Evolutionary conservation across 371 early-diverging fungal genomes (phyloP), one percentile per base, ranked within the genome.

Genomic region (Saksenaea vasiformis): DNA sequence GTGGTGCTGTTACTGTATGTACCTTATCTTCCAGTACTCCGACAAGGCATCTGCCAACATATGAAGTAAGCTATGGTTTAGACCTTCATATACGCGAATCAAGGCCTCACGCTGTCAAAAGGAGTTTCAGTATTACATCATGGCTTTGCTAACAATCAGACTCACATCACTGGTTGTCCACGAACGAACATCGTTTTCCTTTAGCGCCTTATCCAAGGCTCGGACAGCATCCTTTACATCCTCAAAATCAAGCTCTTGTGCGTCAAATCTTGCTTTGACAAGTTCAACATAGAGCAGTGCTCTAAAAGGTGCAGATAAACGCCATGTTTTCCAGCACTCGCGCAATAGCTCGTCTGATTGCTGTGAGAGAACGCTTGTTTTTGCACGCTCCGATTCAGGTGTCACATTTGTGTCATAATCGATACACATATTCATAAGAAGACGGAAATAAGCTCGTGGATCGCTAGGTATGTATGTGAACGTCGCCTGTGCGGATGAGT

Each of bases 241-340:
- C 3, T 77, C 77, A 47, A 76, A 72, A 36, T 68, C 74, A 1
- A 72, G 35, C 37, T 65, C 63, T 4, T 65, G 56, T 58, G 71
- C 36, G 63, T 76, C 65, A 63, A 54, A 73, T 69, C 64, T 67
- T 66, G 68, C 61, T 65, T 86, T 84, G 26, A 88, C 70, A 8
- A 83, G 62, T 14, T 83, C 87, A 58, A 89, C 76, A 19, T 83
- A 75, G 28, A 87, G 76, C 4, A 82, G 79, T 26, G 83, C 83
- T 39, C 86, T 71, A 65, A 78, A 88, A 13, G 85, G 77, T 8
- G 75, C 72, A 22, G 86, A 84, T 36, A 89, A 54, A 56, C 89
- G 73, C 89, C 89, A 89, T 0, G 84, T 82, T 38, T 83, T 83
- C 39, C 82, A 80, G 51, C 85, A 82, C 59, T 88, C 88, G 39